Conservation (phyloP, 2,329 filamentous ascomycete species). For the Cercospora beticola region DNA sequence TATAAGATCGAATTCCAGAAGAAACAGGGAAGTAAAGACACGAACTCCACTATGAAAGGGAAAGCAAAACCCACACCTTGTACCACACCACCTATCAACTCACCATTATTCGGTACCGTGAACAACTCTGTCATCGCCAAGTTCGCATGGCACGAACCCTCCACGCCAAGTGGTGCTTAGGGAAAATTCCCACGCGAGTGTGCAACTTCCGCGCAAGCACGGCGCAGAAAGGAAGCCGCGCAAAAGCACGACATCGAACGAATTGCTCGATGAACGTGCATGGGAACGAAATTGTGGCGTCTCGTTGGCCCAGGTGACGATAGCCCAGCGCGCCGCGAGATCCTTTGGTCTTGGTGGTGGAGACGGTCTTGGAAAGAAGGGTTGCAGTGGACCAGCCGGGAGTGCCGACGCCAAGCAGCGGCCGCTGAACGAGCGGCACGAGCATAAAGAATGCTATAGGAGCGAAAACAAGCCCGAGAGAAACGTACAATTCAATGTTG, state of each 20-base stretch:
- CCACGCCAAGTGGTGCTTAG: neutral
- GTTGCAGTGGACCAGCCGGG: neutral
- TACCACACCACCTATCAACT: neutral
- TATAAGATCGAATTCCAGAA: neutral
- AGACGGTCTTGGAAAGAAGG: slow-evolving; percentile 7
- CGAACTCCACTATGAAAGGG: neutral
- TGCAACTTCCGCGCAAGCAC: slow-evolving; percentile 5
- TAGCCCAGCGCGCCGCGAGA: slow-evolving; percentile 7
- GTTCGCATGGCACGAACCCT: neutral
- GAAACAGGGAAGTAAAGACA: neutral
- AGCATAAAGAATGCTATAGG: neutral
- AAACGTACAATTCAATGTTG: neutral
- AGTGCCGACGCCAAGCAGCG: neutral
- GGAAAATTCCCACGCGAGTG: neutral
- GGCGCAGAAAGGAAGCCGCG: neutral
- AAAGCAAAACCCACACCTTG: neutral
- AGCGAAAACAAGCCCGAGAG: neutral
- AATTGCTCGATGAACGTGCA: neutral
- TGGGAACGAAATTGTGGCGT: neutral
- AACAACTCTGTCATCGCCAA: slow-evolving; percentile 11
- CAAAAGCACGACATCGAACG: slow-evolving; percentile 6
- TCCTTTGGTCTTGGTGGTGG: slow-evolving; percentile 12
- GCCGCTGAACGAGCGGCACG: neutral
- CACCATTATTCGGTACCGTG: slow-evolving; percentile 1
- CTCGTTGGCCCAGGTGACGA: slow-evolving; percentile 10